phyloP scores from a whole-genome alignment of 306 rosid genomes.

The cucumber (Cucumis sativus) region Cucumber_9930_V3 NC_026655.2:3664001-3664500 shows the following conservation, averaged over 20 bases:
- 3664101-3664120: background rate
- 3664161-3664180: background rate
- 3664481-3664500: conserved; percentile 21
- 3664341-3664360: conserved; percentile 18
- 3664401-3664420: conserved; percentile 16
- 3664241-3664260: background rate
- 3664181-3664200: background rate
- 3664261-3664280: background rate
- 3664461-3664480: conserved; percentile 19
- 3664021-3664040: background rate
- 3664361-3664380: conserved; percentile 23
- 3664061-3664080: background rate
- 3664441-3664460: conserved; percentile 28
- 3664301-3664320: background rate
- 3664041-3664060: background rate
- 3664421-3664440: conserved; percentile 14
- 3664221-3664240: background rate
- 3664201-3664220: background rate
- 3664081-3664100: background rate
- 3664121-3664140: background rate
- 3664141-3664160: background rate
- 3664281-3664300: background rate
- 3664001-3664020: background rate
- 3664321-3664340: background rate
- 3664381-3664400: conserved; percentile 39